A percentile compares a stretch with the other conserved stretches of the same genome.
Evolutionary conservation across 1,284 basidiomycete genomes (phyloP).

Genomic region (Rhizoctonia solani): DNA sequence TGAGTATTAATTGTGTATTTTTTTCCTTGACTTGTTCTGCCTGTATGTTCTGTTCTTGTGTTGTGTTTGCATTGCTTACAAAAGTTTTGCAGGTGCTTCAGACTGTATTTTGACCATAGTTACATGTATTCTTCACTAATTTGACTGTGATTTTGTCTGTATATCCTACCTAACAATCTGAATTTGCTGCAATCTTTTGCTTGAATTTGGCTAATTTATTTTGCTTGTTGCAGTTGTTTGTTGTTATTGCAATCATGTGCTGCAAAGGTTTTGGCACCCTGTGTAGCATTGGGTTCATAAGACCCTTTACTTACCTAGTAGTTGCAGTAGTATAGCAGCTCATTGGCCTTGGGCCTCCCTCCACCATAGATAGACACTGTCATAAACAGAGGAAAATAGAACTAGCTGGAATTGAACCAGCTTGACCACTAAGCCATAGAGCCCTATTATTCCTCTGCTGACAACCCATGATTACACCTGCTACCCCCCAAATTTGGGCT

Average conservation of each 20-base stretch:
- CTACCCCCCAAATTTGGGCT: too few species aligned
- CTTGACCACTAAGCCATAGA: too few species aligned
- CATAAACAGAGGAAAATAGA: too few species aligned
- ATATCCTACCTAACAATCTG: not conserved
- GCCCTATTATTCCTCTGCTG: too few species aligned
- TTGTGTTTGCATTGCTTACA: not conserved
- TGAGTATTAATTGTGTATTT: slow-evolving; percentile 39
- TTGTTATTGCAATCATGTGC: not conserved
- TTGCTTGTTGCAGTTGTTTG: not conserved
- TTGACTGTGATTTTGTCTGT: not conserved
- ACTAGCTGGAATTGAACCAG: too few species aligned
- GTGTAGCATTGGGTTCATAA: not conserved
- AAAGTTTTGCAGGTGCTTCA: not conserved
- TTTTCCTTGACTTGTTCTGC: not conserved
- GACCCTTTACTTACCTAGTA: too few species aligned
- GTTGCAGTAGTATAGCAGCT: too few species aligned
- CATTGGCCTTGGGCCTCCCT: too few species aligned
- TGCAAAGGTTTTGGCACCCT: not conserved
- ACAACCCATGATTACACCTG: too few species aligned
- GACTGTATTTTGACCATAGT: not conserved
- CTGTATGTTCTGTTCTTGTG: not conserved
- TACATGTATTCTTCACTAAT: not conserved
- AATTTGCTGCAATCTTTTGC: not conserved
- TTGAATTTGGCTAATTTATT: not conserved
- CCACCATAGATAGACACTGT: too few species aligned